Evolutionary conservation across 176 grass and related monocot genomes (phyloP).

Genomic region (Stipa capillata): DNA sequence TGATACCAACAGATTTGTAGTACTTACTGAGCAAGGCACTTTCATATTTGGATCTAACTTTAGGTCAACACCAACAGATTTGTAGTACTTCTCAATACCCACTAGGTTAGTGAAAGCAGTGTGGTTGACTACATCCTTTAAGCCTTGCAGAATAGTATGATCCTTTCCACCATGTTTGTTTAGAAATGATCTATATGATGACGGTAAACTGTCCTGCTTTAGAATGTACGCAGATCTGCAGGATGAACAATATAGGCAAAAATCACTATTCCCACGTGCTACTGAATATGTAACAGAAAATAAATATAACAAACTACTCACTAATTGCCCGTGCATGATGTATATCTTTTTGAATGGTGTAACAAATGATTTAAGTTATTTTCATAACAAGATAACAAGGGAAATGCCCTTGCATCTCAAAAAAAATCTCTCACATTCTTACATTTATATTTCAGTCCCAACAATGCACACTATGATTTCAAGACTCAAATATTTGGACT

Average conservation of each 20-base stretch:
- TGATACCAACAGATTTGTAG: background rate
- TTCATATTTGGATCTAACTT: constrained; percentile 91
- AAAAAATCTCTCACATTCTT: background rate
- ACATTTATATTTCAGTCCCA: background rate
- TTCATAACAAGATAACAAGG: background rate
- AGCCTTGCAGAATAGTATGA: constrained; percentile 63
- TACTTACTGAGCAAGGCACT: constrained; percentile 86
- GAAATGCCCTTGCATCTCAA: background rate
- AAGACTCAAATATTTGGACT: background rate
- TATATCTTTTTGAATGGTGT: background rate
- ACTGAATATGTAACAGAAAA: background rate
- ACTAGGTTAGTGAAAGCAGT: constrained; percentile 67
- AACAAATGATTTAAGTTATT: background rate
- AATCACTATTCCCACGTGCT: background rate
- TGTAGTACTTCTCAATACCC: constrained; percentile 69
- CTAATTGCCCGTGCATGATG: background rate
- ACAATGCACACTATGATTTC: background rate
- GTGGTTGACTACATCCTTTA: constrained; percentile 72
- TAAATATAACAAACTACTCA: background rate
- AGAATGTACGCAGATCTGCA: constrained; percentile 83
- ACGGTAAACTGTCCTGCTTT: constrained; percentile 82
- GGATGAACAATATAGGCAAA: constrained; percentile 14
- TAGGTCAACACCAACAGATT: constrained; percentile 67
- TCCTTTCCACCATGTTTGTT: constrained; percentile 92
- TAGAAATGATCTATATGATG: constrained; percentile 84